A percentile compares a stretch with the other conserved stretches of the same genome.
phyloP scores from a whole-genome alignment of 2,329 filamentous ascomycete genomes.

The Metarhizium sp. region DNA sequence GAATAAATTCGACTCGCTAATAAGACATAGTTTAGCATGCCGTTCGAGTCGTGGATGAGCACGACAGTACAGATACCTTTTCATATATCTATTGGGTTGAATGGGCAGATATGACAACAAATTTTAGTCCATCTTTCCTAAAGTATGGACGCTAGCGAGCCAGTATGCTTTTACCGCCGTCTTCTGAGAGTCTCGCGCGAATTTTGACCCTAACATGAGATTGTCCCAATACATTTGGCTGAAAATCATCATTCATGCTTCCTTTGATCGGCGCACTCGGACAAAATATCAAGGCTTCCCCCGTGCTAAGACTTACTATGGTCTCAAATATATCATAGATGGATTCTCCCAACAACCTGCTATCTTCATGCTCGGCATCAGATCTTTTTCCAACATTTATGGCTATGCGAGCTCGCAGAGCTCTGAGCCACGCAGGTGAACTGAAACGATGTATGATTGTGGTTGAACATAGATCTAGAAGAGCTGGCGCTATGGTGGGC shows the following conservation, averaged over 20 bases:
- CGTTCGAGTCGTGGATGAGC: no score
- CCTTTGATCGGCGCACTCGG: not conserved
- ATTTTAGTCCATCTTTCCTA: no score
- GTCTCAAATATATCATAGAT: not conserved
- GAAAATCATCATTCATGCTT: not conserved
- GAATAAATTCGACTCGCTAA: no score
- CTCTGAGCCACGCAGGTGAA: slow-evolving; percentile 48
- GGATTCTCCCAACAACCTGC: no score
- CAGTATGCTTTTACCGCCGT: not conserved
- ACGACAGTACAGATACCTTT: no score
- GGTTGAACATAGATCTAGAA: slow-evolving; percentile 59
- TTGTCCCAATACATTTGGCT: not conserved
- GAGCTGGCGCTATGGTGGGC: slow-evolving; percentile 54
- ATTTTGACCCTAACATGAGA: slow-evolving; percentile 2
- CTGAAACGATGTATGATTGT: slow-evolving; percentile 62
- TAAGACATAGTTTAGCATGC: no score
- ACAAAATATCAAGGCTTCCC: not conserved
- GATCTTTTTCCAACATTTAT: not conserved
- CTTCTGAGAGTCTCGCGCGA: slow-evolving; percentile 1
- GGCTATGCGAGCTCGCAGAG: slow-evolving; percentile 30
- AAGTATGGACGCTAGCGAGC: no score
- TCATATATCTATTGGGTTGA: no score
- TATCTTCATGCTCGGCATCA: not conserved
- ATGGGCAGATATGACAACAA: no score
- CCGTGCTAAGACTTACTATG: not conserved